Evolutionary conservation across 331 rosid species (phyloP), one percentile per base, ranked within the genome.

Genomic region (Pyracantha coccinea): DNA sequence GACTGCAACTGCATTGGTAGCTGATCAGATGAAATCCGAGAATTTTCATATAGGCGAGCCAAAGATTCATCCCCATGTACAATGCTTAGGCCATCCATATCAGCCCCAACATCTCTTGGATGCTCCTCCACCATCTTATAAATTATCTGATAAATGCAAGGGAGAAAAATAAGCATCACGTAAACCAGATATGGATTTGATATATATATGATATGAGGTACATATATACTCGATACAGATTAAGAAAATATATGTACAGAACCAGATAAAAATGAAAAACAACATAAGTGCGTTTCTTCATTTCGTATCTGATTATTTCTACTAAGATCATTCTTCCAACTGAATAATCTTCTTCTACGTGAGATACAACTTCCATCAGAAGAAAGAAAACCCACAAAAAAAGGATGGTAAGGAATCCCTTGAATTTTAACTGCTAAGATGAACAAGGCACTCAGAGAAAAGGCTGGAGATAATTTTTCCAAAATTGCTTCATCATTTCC

Each of bases 91-190:
- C 96, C 97, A 83, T 95, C 97, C 99, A 95, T 95, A 79, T 89
- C 99, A 80, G 86, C 96, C 44, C 99, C 99, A 69, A 95, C 96
- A 78, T 92, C 97, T 76, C 99, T 90, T 41, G 99, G 99, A 75
- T 95, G 92, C 85, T 92, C 97, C 85, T 95, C 99, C 55, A 95
- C 97, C 99, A 95, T 95, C 88, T 95, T 95, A 74, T 82, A 95
- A 75, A 95, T 95, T 64, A 95, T 88, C 99, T 95, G 83, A 81
- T 64, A 75, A 59, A 76, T 50, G 63, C 55, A 77, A 63, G 55
- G 69, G 62, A 78, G 79, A 21, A 66, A 82, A 19, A 72, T 69
- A 28, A 68, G 68, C 27, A 50, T 27, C 52, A 70, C 5, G 27
- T 33, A 19, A 63, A 38, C 32, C 31, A 33, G 38, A 69, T 41